Percentiles rank a stretch among this genome's conserved stretches.
phyloP scores from a whole-genome alignment of 108 stramenopile genomes.

The Pseudonitzschia multiseries region DNA sequence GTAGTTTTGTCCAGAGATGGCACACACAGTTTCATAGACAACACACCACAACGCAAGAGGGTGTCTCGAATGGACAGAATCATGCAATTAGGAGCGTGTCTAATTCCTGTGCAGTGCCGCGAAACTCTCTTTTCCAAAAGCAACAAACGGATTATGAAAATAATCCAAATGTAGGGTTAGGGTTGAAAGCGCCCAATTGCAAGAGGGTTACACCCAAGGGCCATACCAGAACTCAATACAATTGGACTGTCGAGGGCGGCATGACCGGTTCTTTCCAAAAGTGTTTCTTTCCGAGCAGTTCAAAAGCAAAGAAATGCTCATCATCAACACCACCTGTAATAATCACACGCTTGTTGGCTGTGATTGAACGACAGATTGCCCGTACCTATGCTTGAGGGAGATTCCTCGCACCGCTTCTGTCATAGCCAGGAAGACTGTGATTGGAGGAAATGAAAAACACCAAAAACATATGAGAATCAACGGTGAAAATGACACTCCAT shows the following conservation, averaged over 20 bases:
- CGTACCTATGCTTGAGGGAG: neutral
- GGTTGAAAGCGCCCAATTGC: constrained; percentile 28
- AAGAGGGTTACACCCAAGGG: constrained; percentile 32
- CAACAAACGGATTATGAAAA: constrained; percentile 2
- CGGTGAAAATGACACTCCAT: constrained; percentile 14
- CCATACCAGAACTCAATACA: constrained; percentile 14
- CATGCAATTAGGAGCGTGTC: neutral
- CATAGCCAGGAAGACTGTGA: neutral
- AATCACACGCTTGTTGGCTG: neutral
- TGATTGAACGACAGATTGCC: neutral
- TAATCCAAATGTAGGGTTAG: constrained; percentile 1
- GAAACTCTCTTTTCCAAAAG: neutral
- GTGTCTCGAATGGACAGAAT: constrained; percentile 10
- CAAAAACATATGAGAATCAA: constrained; percentile 13
- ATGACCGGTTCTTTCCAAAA: constrained; percentile 26
- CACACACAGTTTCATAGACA: neutral
- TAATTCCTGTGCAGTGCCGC: neutral
- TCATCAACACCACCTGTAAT: constrained; percentile 12
- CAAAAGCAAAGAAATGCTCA: constrained; percentile 15
- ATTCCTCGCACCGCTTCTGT: neutral
- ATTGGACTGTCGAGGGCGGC: constrained; percentile 33
- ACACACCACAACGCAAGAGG: neutral
- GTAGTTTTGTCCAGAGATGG: neutral
- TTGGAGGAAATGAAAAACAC: constrained; percentile 10
- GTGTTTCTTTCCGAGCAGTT: constrained; percentile 28